Base-by-base conservation (phyloP, 2,329 filamentous ascomycete genomes). In the Talaromyces albobiverticillius region DNA sequence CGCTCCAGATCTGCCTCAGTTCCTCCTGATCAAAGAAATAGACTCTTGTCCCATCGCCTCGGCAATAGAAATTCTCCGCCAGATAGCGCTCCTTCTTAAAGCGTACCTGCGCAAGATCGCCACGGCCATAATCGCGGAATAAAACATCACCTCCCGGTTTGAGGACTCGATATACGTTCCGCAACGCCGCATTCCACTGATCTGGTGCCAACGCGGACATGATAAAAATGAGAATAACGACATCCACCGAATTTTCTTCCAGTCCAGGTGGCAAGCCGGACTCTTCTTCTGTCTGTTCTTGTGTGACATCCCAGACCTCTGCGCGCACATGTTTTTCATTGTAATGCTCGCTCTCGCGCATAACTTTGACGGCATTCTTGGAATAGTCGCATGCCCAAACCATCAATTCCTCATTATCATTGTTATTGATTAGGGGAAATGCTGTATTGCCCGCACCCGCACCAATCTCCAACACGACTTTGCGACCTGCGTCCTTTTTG, bases 331-430 rank as follows among this genome's bases (percentile, higher is more conserved):
- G 74, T 57, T 82, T 76, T 40, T 81, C 74, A 64, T 88, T 80
- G 75, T 96, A 99, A 25, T 86, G 79, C 62, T 88, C 85, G 71
- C 93, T 87, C 42, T 77, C 79, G 61, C 90, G 86, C 79, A 99
- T 97, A 54, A 99, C 86, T 66, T 96, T 88, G 66, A 99, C 90
- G 22, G 94, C 94, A 69, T 88, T 92, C 71, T 92, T 94, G 59
- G 90, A 96, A 73, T 96, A 99, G 73, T 99, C 94, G 74, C 90
- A 96, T 31, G 94, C 94, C 76, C 96, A 89, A 32, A 99, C 81
- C 74, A 85, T 92, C 58, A 99, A 76, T 46, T 84, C 75, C 26
- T 84, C 82, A 71, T 99, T 99, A 68, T 86, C 81, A 76, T 96
- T 97, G 73, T 85, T 84, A 59, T 84, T 82, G 62, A 97, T 72